Base-by-base conservation (phyloP, 129 eudicot genomes). In the Flaveria brownii region DNA sequence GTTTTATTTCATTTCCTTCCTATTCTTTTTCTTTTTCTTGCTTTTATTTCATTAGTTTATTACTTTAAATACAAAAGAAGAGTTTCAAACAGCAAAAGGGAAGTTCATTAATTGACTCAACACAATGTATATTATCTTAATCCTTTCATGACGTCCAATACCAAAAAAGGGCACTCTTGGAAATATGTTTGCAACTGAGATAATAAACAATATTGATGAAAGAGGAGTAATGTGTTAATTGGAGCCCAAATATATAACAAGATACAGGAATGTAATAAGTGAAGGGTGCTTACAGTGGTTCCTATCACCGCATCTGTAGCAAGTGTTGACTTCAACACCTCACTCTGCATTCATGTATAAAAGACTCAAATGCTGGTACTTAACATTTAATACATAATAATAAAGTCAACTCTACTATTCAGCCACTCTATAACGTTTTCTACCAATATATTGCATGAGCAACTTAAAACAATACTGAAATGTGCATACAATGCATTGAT, bases 291-390 rank as follows among this genome's bases (percentile, higher is more conserved):
- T 83, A 91, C 99, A 60, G 88, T 92, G 75, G 91, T 62, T 67
- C 99, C 99, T 36, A 95, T 95, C 70, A 95, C 97, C 54, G 99
- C 99, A 91, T 95, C 99, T 33, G 96, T 91, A 81, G 96, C 99
- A 52, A 95, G 99, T 66, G 97, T 95, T 76, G 97, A 96, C 85
- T 95, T 95, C 71, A 95, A 80, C 77, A 91, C 96, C 81, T 95
- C 92, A 60, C 82, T 68, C 99, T 95, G 89, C 70, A 78, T 64
- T 15, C 25, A 14, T 42, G 52, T 65, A 71, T 10, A 39, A 30
- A 72, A 61, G 46, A 30, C 60, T 70, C 25, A 47, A 59, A 57
- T 12, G 52, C 63, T 42, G 6, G 39, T 18, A 11, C 4, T 54
- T 33, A 41, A 5, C 68, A 59, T 14, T 59, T 23, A 4, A 74